Evolutionary conservation across 495 filamentous ascomycete species (phyloP).

Genomic region (Neurospora sublineolata): DNA sequence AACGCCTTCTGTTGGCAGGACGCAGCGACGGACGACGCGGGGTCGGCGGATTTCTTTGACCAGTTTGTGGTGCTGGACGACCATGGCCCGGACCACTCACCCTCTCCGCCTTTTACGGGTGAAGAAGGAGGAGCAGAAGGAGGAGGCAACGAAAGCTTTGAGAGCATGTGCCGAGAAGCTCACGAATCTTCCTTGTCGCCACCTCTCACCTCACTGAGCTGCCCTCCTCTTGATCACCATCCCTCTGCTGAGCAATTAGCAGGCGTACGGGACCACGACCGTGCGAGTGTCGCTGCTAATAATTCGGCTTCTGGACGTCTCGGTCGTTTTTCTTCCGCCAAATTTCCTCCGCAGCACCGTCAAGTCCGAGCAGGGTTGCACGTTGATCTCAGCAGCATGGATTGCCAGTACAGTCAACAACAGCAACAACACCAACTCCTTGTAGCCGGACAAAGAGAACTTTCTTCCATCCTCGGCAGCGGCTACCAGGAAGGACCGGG

Average conservation of each 20-base stretch:
- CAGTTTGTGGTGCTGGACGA: constrained; percentile 34
- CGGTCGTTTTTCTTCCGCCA: background rate
- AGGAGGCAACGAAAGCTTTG: constrained; percentile 8
- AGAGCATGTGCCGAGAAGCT: constrained; percentile 7
- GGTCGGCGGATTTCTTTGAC: constrained; percentile 34
- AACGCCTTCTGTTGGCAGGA: constrained; percentile 25
- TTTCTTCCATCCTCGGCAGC: background rate
- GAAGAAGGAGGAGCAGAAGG: constrained; percentile 1
- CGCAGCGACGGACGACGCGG: constrained; percentile 19
- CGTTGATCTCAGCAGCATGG: background rate
- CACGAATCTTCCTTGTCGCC: constrained; percentile 10
- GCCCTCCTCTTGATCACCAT: background rate
- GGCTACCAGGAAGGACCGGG: constrained; percentile 8
- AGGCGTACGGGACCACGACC: background rate
- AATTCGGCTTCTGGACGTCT: background rate
- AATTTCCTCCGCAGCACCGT: background rate
- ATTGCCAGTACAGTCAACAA: constrained; percentile 1
- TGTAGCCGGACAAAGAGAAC: background rate
- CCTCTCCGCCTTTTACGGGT: background rate
- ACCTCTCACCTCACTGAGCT: constrained; percentile 2
- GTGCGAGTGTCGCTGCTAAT: background rate
- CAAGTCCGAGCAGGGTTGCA: background rate
- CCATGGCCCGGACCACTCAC: constrained; percentile 10
- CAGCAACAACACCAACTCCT: constrained; percentile 1
- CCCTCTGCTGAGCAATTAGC: background rate